Evolutionary conservation across 345 rosid genomes (phyloP), one percentile per base, ranked within the genome.

Genomic region (Acer campestre): DNA sequence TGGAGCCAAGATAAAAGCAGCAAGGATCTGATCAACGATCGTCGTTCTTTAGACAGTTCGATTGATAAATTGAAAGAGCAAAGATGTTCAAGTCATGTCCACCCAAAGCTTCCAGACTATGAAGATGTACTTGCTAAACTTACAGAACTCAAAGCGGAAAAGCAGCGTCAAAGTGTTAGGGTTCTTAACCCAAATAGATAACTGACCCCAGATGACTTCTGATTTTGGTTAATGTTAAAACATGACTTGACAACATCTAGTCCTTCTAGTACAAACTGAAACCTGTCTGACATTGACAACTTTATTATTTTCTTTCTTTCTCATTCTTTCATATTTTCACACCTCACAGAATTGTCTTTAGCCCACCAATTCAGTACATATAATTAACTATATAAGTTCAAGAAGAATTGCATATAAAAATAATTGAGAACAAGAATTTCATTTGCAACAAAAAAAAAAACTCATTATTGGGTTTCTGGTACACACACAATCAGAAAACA

Each of bases 81-180:
- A 67, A n/a, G 23, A 17, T 7, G 35, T 9, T 80, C 83, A n/a
- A 22, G 64, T 38, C 75, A 74, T 74, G 84, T 70, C 56, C 79
- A 81, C 7, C 78, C 81, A 8, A 78, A 70, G 64, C 84, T 78
- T 62, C 79, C 76, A 10, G 75, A 64, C 23, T 70, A 69, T 56
- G 78, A 81, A n/a, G 76, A 62, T 55, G 61, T 74, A 25, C 58
- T 69, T 16, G 62, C 64, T 51, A 56, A 75, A 70, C 73, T 74
- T 46, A 13, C 27, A 35, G 49, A 75, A 17, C 12, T 78, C 42
- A 55, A 74, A 78, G 29, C 31, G 27, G 75, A 77, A 22, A 18
- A 20, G 63, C 59, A 17, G 63, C 59, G 48, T 4, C 35, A 31
- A 49, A 76, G 46, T 58, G 44, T 64, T 35, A 35, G 38, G 38